Base-by-base conservation (phyloP, 768 basidiomycete genomes). In the Hygrocybe coccinea region DNA sequence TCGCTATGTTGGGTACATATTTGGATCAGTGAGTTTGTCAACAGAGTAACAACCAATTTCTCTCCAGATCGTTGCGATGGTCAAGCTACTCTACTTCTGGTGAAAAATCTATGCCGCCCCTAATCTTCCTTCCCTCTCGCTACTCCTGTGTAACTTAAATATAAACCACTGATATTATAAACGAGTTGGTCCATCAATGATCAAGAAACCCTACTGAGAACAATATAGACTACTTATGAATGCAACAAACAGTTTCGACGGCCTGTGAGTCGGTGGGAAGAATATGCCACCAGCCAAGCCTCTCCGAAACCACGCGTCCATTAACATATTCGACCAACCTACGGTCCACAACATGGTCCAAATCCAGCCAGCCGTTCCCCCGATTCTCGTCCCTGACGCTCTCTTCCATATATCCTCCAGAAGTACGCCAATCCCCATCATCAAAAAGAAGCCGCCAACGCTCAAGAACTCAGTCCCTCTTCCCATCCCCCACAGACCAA, bases 401-500 rank as follows among this genome's bases (percentile, higher is more conserved):
- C 55, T 60, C 58, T 69, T 76, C 76, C 75, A 87, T 8, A 64
- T 52, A 19, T 67, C 60, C 65, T 88, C 86, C 33, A 82, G 43
- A 1, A 79, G 49, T 7, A 81, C 59, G 1, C 82, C 83, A 1
- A 82, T 60, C 10, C 78, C 84, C 58, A 79, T 82, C 63, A 82
- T 65, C 45, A 86, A 38, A 63, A 86, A 88, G 64, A 80, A 85
- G 1, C 77, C 79, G 1, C 69, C 66, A 5, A 82, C 68, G 7
- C 54, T 51, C 2, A 57, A 47, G 38, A 79, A 74, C 38, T 86
- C 79, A 1, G 71, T 68, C 15, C 82, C 84, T 3, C 72, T 71
- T 1, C 76, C 79, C 79, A 86, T 78, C 5, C 81, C 81, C 74
- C 78, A 85, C 50, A 81, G 55, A 11, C 80, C 83, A 14, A 79